Percentiles rank a stretch among this genome's conserved stretches.
Evolutionary conservation across 495 filamentous ascomycete species (phyloP).

Genomic region (Xylaria longipes): DNA sequence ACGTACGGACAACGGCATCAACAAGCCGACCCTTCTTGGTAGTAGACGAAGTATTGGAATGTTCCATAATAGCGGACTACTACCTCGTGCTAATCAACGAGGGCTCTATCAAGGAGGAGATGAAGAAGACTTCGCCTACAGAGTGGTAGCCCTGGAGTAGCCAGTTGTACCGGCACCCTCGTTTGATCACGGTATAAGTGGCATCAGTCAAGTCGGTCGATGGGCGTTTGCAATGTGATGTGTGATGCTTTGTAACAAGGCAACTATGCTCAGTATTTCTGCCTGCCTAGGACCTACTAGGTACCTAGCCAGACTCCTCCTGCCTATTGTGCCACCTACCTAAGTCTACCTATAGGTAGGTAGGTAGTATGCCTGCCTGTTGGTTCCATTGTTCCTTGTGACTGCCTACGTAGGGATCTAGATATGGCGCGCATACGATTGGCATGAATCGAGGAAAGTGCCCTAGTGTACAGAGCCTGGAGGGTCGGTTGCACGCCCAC

Average conservation of each 20-base stretch:
- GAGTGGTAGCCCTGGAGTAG: neutral
- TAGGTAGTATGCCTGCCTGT: neutral
- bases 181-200: neutral
- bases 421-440: neutral
- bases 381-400: too few relatives aligned
- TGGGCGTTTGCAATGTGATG: neutral
- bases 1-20: slow-evolving; percentile 36
- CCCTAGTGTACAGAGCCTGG: neutral
- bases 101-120: neutral
- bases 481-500: neutral
- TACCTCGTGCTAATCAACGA: neutral
- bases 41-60: slow-evolving; percentile 18
- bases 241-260: neutral
- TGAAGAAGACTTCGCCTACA: neutral
- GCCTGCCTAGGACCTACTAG: neutral
- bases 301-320: neutral
- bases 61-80: slow-evolving; percentile 11
- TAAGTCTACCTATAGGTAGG: neutral
- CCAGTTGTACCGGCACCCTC: neutral
- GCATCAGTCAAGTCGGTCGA: neutral
- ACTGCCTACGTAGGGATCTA: neutral
- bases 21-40: slow-evolving; percentile 30
- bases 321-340: neutral
- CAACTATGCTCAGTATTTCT: neutral
- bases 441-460: neutral